Evolutionary conservation across 176 grass and related monocot species (phyloP).

Genomic region (Rhynchospora breviuscula): DNA sequence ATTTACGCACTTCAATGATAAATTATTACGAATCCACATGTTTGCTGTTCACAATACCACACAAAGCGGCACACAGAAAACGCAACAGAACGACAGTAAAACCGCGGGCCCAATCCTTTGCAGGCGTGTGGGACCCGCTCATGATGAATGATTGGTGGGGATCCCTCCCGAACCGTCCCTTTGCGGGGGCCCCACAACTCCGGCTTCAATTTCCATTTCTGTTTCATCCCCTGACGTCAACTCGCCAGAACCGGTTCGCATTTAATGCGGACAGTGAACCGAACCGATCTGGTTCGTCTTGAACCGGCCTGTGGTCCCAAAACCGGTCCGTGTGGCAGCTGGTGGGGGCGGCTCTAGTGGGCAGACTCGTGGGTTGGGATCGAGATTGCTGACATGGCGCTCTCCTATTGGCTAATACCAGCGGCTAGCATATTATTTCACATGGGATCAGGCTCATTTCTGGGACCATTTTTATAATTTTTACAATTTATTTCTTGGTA

Average conservation of each 20-base stretch:
- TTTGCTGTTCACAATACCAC: too few species aligned
- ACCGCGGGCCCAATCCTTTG: not conserved
- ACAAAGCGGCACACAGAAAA: too few species aligned
- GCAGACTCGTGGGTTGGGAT: conserved; percentile 17
- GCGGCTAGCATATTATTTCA: conserved; percentile 9
- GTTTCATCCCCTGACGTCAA: conserved; percentile 14
- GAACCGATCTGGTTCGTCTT: not conserved
- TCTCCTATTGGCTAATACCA: not conserved
- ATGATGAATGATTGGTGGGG: conserved; percentile 14
- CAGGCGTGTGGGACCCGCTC: not conserved
- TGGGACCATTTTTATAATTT: conserved; percentile 1
- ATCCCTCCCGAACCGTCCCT: not conserved
- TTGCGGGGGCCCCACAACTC: not conserved
- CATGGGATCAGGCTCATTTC: conserved; percentile 8
- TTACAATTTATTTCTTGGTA: not conserved
- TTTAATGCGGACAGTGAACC: not conserved
- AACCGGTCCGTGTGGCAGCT: conserved; percentile 3
- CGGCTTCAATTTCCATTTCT: not conserved
- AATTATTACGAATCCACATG: too few species aligned
- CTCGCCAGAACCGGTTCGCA: not conserved
- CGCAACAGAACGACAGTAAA: not conserved
- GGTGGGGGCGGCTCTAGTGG: conserved; percentile 7
- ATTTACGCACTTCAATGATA: too few species aligned
- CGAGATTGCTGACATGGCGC: not conserved
- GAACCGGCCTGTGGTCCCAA: conserved; percentile 10